Base-by-base conservation (phyloP, 345 rosid species). In the Acer saccharum region DNA sequence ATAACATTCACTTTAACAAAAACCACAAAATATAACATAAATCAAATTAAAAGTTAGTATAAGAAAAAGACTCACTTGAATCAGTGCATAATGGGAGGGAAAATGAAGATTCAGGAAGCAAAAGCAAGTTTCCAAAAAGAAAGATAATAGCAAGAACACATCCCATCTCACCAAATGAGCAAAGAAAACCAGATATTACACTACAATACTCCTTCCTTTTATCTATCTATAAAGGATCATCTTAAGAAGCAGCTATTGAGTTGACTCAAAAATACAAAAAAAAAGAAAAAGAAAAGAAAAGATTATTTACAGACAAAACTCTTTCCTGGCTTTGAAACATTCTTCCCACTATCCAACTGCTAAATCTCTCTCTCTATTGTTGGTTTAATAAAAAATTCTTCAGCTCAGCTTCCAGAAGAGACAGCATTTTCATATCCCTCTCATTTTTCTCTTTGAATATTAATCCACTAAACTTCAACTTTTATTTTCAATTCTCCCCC, bases 41-140 rank as follows among this genome's bases (percentile, higher is more conserved):
- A 32, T 43, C 50, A 46, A 69, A 65, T 2, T 39, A 12, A 11
- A 64, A 46, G 20, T 27, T 50, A 55, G 18, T 18, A 25, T 14
- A 35, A 39, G 6, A 16, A 39, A 57, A 72, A 3, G 70, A 85
- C 92, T 85, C 66, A 90, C 97, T 80, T 81, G 93, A 90, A 88
- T 87, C 80, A 74, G 83, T 86, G 72, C 95, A 92, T 13, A 89
- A 71, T 16, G 95, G 95, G 80, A 79, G 80, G 57, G 90, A 87
- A 76, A 69, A 62, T 48, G 81, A 86, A 79, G 87, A 83, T 79
- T 76, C 69, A 77, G 85, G 86, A 78, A 84, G 83, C 78, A 82
- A 27, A 76, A 88, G 75, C 70, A 87, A 79, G 84, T 63, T 82
- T 25, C 74, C 80, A 83, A 84, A 66, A 50, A 87, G 72, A 76